These are phyloP conservation scores for Teratosphaeria epicoccoides DNA, from an alignment of 2,329 filamentous ascomycete genomes.

Conservation along the genomic window DNA sequence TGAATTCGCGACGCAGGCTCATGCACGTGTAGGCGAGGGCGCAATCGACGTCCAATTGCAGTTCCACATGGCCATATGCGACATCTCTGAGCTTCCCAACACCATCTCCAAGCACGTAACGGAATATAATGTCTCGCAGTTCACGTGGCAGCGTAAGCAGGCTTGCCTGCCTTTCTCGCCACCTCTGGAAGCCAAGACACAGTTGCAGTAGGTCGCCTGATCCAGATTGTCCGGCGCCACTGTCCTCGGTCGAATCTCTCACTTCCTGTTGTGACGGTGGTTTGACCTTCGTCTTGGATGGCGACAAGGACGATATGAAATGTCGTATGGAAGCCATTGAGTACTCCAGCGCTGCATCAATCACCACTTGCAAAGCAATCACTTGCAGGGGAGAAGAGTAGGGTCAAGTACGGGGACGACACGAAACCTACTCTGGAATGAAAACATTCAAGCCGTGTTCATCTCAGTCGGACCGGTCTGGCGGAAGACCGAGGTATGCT, in stretches of 20 bases:
- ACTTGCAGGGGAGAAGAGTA: neutral
- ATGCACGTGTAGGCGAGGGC: neutral
- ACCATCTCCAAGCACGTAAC: neutral
- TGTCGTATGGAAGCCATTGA: neutral
- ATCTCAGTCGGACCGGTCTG: neutral
- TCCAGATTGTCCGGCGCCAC: neutral
- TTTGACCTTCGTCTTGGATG: neutral
- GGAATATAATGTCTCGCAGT: neutral
- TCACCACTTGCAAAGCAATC: neutral
- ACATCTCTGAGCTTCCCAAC: neutral
- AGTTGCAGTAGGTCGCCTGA: neutral
- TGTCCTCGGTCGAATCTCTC: neutral
- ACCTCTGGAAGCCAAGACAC: neutral
- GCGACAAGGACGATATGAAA: neutral
- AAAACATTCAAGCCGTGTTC: neutral
- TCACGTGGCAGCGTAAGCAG: neutral
- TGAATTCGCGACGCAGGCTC: neutral
- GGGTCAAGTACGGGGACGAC: no score
- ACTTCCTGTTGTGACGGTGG: neutral
- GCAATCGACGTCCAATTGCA: neutral
- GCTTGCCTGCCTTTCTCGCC: neutral
- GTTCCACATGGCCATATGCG: neutral
- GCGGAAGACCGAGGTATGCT: neutral
- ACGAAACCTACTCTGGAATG: neutral
- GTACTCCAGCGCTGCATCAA: neutral